Base-by-base conservation (phyloP, 2,329 filamentous ascomycete species). In the Triangularia setosa region DNA sequence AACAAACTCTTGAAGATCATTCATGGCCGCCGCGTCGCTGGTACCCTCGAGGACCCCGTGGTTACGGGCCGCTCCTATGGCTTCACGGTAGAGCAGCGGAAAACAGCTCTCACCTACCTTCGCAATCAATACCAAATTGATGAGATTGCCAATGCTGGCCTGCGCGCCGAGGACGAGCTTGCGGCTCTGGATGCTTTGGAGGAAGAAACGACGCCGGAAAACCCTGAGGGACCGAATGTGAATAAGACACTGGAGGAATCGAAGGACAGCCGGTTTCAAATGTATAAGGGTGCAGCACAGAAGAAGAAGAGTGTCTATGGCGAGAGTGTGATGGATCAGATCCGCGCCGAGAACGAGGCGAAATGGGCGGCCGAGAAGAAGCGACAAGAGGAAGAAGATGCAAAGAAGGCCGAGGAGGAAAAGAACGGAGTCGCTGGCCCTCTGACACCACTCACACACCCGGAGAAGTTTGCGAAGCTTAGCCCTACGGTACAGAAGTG, bases 111-210 rank as follows among this genome's bases (percentile, higher is more conserved):
- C 62, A 75, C 74, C 33, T 89, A 87, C 72, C 76, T 90, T 52
- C 82, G 87, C 59, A 74, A 78, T 21, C 78, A 79, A 54, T 78
- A 84, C 1, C 80, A 82, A 0, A 83, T 89, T 2, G 81, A 89
- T 65, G 87, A 90, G 73, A 75, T 87, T 27, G 74, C 83, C 68
- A 88, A 86, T 68, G 86, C 86, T 2, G 85, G 85, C 1, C 75
- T 87, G 60, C 79, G 86, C 58, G 87, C 86, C 14, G 86, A 89
- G 74, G 83, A 88, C 63, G 87, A 89, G 75, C 79, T 89, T 59
- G 79, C 77, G 21, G 78, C 78, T 64, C 73, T 88, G 67, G 84
- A 87, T 62, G 66, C 52, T 2, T 65, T 53, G 4, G 67, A 71
- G 1, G 69, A 73, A 61, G 55, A 56, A 6, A 11, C 23, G 7